Conservation (phyloP, 2,329 filamentous ascomycete genomes). For the Leptographium wingfieldii region DNA sequence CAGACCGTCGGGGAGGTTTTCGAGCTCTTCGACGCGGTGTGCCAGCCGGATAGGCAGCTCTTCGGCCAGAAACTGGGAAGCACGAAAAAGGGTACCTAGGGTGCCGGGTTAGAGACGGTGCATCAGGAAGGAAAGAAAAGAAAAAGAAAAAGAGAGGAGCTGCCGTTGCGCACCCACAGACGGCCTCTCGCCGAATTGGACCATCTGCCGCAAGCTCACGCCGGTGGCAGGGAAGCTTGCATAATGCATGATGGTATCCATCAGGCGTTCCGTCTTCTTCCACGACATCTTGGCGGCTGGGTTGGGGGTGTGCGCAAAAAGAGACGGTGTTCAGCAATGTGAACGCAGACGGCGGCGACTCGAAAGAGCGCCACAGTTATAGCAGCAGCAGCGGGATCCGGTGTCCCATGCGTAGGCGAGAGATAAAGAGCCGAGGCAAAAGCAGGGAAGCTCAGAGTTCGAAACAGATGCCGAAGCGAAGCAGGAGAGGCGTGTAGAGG, state of each 20-base stretch:
- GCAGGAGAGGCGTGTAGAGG: too few relatives aligned
- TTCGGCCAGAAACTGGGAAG: constrained; percentile 95
- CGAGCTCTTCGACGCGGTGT: constrained; percentile 89
- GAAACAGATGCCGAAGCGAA: too few relatives aligned
- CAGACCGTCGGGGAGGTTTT: constrained; percentile 83
- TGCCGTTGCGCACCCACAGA: constrained; percentile 56
- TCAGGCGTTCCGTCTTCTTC: constrained; percentile 80
- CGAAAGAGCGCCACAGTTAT: not conserved
- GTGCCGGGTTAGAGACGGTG: not conserved
- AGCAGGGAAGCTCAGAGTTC: not conserved
- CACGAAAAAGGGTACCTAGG: constrained; percentile 84
- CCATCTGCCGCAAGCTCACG: constrained; percentile 95
- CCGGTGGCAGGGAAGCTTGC: constrained; percentile 93
- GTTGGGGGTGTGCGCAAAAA: not conserved
- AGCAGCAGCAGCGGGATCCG: not conserved
- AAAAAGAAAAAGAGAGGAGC: constrained; percentile 1
- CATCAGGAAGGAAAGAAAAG: not conserved
- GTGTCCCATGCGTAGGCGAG: constrained; percentile 1
- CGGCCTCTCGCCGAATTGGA: constrained; percentile 91
- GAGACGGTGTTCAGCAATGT: not conserved
- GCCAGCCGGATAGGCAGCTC: constrained; percentile 94
- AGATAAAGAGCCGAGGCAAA: not conserved
- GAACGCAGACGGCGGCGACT: not conserved
- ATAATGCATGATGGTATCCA: constrained; percentile 96
- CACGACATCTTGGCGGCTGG: constrained; percentile 60